These are phyloP conservation scores for Lipomyces orientalis DNA, from an alignment of 805 yeast species.

Conservation along the genomic window DNA sequence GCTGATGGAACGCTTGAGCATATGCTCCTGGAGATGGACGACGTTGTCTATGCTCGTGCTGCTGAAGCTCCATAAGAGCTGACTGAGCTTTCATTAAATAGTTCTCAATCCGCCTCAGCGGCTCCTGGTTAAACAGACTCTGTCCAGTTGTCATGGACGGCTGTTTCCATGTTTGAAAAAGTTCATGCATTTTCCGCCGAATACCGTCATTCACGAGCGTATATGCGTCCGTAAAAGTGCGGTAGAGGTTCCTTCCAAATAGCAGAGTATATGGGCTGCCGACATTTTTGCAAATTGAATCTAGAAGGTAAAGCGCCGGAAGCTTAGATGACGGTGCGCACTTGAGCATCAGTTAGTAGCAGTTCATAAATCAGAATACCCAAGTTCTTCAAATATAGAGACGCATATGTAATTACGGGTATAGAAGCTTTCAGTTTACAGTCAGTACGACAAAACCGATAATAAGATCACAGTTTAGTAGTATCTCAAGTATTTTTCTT, in stretches of 20 bases:
- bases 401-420: background rate
- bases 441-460: background rate
- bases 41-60: conserved; percentile 22
- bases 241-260: conserved; percentile 71
- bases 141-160: conserved; percentile 60
- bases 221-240: conserved; percentile 75
- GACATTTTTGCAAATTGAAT: conserved; percentile 87
- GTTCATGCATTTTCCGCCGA: conserved; percentile 71
- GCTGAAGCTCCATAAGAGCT: conserved; percentile 33
- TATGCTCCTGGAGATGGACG: conserved; percentile 9
- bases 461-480: background rate
- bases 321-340: conserved; percentile 85
- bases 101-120: conserved; percentile 71
- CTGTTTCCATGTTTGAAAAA: conserved; percentile 87
- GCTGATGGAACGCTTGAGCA: conserved; percentile 6
- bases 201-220: conserved; percentile 77
- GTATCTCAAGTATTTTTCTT: background rate
- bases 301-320: conserved; percentile 81
- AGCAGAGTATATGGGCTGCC: conserved; percentile 88
- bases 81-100: conserved; percentile 53
- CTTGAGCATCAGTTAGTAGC: conserved; percentile 30
- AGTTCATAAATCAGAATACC: background rate
- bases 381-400: background rate
- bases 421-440: background rate
- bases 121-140: conserved; percentile 74